Base-by-base conservation (phyloP, 768 basidiomycete species). In the Termitomyces sp. region DNA sequence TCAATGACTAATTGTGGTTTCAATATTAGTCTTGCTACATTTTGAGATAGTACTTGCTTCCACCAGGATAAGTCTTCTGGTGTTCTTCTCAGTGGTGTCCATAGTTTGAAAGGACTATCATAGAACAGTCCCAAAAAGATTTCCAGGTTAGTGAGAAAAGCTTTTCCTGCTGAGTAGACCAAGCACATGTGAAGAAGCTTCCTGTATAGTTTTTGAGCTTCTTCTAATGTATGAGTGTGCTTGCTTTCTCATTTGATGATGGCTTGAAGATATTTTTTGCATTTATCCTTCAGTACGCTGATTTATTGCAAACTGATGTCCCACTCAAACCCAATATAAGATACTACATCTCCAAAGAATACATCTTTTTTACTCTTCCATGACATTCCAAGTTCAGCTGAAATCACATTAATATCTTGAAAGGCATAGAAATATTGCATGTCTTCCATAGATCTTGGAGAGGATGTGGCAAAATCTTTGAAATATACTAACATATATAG, bases 61-160 rank as follows among this genome's bases (percentile, higher is more conserved):
- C 27, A 27, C 27, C 27, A 27, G 27, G 27, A 27, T 4, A 27
- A 27, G 5, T 79, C 73, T 0, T 24, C 57, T 0, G 33, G 20
- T 20, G 61, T 63, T 6, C 20, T 33, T 65, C 1, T 67, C 51
- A 30, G 37, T 58, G 30, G 36, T 76, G 77, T 34, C 8, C 33
- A 5, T 34, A 5, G 33, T 34, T 34, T 34, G 33, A 34, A 34
- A 4, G 33, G 33, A 61, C 65, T 50, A 6, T 72, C 13, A 4
- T 27, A 4, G 4, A 2, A 27, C 27, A 27, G 4, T 27, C 27
- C 27, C 27, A 27, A 2, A 27, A 37, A 53, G 1, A 65, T 33
- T 0, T 58, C 58, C 0, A 81, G 36, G 66, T 79, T 27, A 4
- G 27, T 27, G 73, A 61, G 66, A n/a, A 56, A 81, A 75, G 36